A percentile compares a stretch with the other conserved stretches of the same genome.
Conservation (phyloP, 2,329 filamentous ascomycete genomes). For the Cyphellophora europaea region DNA sequence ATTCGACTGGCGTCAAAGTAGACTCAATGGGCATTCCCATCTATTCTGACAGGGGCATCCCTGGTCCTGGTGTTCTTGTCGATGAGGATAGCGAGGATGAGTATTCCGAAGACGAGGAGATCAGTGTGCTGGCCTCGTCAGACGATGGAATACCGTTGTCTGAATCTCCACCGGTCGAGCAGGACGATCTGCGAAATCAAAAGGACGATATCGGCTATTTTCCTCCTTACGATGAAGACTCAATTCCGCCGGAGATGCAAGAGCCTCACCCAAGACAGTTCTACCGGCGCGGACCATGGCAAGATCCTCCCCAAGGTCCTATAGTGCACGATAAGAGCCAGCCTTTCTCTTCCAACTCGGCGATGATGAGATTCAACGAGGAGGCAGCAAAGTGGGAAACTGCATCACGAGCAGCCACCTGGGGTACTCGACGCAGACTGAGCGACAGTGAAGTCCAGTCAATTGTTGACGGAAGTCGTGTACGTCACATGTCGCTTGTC, state of each 20-base stretch:
- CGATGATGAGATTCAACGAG: constrained; percentile 43
- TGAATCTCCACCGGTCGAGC: constrained; percentile 19
- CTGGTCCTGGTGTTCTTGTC: constrained; percentile 42
- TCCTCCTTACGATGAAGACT: constrained; percentile 17
- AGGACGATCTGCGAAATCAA: constrained; percentile 15
- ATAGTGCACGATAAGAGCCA: constrained; percentile 27
- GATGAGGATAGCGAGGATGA: constrained; percentile 31
- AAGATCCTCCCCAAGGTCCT: constrained; percentile 26
- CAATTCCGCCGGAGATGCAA: constrained; percentile 18
- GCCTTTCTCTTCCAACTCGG: constrained; percentile 44
- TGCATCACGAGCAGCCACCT: constrained; percentile 45
- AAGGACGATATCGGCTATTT: constrained; percentile 18
- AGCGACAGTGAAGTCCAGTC: constrained; percentile 42
- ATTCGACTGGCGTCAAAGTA: constrained; percentile 29
- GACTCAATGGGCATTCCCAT: constrained; percentile 22
- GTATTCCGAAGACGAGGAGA: constrained; percentile 22
- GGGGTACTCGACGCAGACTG: constrained; percentile 39
- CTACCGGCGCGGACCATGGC: constrained; percentile 37
- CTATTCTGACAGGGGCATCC: constrained; percentile 32
- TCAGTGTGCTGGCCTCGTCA: constrained; percentile 20
- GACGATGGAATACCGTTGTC: constrained; percentile 20
- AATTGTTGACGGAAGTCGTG: constrained; percentile 31
- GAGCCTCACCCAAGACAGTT: constrained; percentile 29
- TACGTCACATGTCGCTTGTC: constrained; percentile 30
- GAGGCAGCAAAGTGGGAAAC: constrained; percentile 44